Evolutionary conservation across 768 basidiomycete genomes (phyloP), one percentile per base, ranked within the genome.

Genomic region (Auricularia cornea): DNA sequence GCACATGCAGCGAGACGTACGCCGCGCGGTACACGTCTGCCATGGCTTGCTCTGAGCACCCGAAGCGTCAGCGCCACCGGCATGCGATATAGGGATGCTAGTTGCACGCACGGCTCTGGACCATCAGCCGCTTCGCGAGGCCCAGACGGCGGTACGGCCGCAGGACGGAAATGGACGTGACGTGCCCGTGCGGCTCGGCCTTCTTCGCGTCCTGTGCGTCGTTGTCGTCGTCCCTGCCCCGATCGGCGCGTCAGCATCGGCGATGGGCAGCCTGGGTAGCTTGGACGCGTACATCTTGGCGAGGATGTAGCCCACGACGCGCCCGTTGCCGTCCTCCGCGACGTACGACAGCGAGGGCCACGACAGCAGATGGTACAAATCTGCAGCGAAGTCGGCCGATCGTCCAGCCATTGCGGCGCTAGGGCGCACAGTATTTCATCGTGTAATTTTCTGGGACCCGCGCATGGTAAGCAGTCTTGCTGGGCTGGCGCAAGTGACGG

Each of bases 261-360:
- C 23, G 6, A 3, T 23, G 23, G 20, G 44, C 44, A 48, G 18
- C 38, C 8, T n/a, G 38, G 8, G 38, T 40, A 18, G 18, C 8
- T 18, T 40, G 38, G 38, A 40, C 8, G 64, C 77, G 44, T 56
- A 95, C 94, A 97, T 96, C 75, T 95, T 95, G 2, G 91, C 93
- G n/a, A 98, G 78, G 38, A 96, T 94, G 72, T 98, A 98, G 33
- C 94, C 94, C 1, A 98, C 92, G 63, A 98, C 88, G 63, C 90
- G 81, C 1, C 94, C 94, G 69, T 90, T 87, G 69, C 85, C 81
- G 68, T 95, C 93, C 70, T 94, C 93, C 0, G 94, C 94, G 8
- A 98, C 93, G 69, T 90, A 96, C 10, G 92, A 95, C n/a, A 97
- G 81, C 65, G 92, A 87, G 0, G 94, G 94, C 94, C 94, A 98